Conservation (phyloP, 2,329 filamentous ascomycete genomes). For the Phoma herbarum region DNA sequence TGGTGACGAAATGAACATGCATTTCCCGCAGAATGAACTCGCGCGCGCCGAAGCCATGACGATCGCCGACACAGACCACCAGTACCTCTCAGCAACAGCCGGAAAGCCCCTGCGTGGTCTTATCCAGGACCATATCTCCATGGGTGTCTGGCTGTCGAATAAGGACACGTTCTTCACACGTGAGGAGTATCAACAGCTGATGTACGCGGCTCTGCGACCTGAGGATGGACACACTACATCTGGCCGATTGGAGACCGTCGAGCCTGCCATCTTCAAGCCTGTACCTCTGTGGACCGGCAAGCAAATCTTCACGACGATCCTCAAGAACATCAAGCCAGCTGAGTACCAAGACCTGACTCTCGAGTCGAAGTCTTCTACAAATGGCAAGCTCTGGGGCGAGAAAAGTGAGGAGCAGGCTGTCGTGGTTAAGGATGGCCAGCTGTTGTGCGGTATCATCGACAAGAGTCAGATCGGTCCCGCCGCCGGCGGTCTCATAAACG, state of each 20-base stretch:
- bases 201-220: constrained; percentile 88
- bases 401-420: constrained; percentile 82
- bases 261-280: constrained; percentile 84
- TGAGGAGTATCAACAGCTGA: constrained; percentile 89
- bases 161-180: constrained; percentile 90
- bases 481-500: constrained; percentile 86
- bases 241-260: constrained; percentile 81
- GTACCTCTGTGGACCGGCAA: constrained; percentile 91
- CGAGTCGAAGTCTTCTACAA: constrained; percentile 79
- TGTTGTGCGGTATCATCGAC: constrained; percentile 90
- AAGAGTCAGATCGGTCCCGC: constrained; percentile 93
- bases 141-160: constrained; percentile 89
- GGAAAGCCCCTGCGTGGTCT: constrained; percentile 93
- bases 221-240: constrained; percentile 88
- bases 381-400: constrained; percentile 78
- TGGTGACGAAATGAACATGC: constrained; percentile 99
- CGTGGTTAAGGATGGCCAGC: constrained; percentile 84
- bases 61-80: constrained; percentile 95
- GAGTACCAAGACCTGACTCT: constrained; percentile 81
- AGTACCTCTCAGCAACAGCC: constrained; percentile 92
- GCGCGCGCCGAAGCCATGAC: constrained; percentile 91
- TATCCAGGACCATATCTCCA: constrained; percentile 98
- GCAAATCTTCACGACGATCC: constrained; percentile 89
- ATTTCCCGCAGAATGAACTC: constrained; percentile 97
- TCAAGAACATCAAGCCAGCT: constrained; percentile 87